Evolutionary conservation across 2,329 filamentous ascomycete genomes (phyloP), one percentile per base, ranked within the genome.

Genomic region (Dactylonectria estremocensis): DNA sequence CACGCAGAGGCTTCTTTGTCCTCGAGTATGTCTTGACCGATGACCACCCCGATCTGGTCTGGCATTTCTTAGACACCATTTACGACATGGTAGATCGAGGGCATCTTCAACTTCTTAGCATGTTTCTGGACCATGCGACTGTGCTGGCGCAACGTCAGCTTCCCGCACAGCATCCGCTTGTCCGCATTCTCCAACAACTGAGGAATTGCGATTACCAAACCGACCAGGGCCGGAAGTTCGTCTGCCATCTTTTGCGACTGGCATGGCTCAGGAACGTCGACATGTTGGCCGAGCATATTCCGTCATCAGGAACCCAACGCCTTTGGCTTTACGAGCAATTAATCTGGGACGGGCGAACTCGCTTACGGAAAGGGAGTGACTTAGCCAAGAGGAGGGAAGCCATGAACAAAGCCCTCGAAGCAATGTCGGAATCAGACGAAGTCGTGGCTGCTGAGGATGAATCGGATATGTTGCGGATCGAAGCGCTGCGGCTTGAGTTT

Each of bases 281-380:
- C 62, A 66, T 81, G 5, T 69, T 81, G 24, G 71, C 76, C 11
- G 72, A 76, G 31, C 76, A 77, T 33, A 77, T 81, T 35, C 76
- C 76, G 11, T 72, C 76, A 2, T 74, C 72, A 9, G 72, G 76
- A 16, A 65, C 77, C 7, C 75, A 76, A 40, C 76, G 77, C 24
- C 74, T 81, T 5, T 81, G 80, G 80, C 78, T 81, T 50, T 81
- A 81, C 62, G 80, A 81, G 64, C 80, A 81, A 64, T 67, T 81
- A 13, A 81, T 81, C 6, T 81, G 80, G 80, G 80, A 81, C 61
- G 80, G 79, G 20, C 78, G 79, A 33, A 81, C 79, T 13, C 69
- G 76, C 10, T 69, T 81, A 28, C 78, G 80, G 5, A 78, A 73
- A 62, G 74, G 75, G 18, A 80, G 79, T 50, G 72, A 78, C 11